These are phyloP conservation scores for Malbranchea zuffiana DNA, from an alignment of 2,329 filamentous ascomycete species.

Conservation along the genomic window DNA sequence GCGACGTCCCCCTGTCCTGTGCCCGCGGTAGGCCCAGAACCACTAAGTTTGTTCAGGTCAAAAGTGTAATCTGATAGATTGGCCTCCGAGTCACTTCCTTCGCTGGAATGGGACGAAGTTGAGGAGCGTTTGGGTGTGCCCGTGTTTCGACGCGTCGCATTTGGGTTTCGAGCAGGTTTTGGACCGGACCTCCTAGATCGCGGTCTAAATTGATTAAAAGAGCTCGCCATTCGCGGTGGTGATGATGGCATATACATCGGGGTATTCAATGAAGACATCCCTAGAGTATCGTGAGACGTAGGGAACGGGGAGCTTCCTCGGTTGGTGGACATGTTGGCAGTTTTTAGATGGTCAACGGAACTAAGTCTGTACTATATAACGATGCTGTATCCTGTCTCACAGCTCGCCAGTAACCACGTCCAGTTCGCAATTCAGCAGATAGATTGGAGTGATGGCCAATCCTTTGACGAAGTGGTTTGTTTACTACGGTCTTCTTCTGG, in stretches of 20 bases:
- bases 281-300: constrained; percentile 34
- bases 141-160: constrained; percentile 3
- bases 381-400: neutral
- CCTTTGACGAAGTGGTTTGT: too few species aligned
- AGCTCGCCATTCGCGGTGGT: constrained; percentile 19
- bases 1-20: neutral
- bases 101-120: constrained; percentile 19
- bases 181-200: constrained; percentile 9
- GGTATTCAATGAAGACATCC: constrained; percentile 29
- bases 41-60: constrained; percentile 30
- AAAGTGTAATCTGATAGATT: constrained; percentile 32
- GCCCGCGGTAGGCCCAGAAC: constrained; percentile 17
- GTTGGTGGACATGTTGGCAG: constrained; percentile 27
- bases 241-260: constrained; percentile 30
- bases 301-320: constrained; percentile 29
- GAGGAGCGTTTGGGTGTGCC: constrained; percentile 13
- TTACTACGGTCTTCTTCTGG: too few species aligned
- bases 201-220: constrained; percentile 4
- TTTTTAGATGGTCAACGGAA: neutral
- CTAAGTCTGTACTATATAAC: neutral
- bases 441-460: too few species aligned
- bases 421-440: neutral
- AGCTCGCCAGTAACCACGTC: neutral
- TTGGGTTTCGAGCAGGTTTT: neutral
- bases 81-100: constrained; percentile 27